Evolutionary conservation across 2,329 filamentous ascomycete genomes (phyloP).

Genomic region (Pseudogymnoascus sp.): DNA sequence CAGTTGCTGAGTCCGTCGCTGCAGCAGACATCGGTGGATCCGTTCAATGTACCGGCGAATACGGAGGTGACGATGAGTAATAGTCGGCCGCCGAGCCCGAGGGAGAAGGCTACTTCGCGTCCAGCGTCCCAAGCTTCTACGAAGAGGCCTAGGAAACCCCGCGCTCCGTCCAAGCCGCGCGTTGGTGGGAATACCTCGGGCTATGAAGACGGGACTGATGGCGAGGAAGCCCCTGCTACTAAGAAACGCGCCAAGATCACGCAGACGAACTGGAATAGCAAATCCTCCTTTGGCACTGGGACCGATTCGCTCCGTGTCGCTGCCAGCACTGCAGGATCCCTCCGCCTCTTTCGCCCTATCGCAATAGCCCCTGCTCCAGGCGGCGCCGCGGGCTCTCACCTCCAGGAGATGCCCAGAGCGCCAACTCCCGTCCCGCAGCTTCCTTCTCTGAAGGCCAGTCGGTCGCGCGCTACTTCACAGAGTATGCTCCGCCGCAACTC

Average conservation of each 20-base stretch:
- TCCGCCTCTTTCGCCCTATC: conserved; percentile 75
- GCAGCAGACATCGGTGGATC: conserved; percentile 16
- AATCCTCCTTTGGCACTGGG: conserved; percentile 61
- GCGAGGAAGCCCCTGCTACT: conserved; percentile 39
- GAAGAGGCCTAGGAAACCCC: conserved; percentile 18
- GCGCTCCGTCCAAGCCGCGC: conserved; percentile 14
- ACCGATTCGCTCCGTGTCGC: conserved; percentile 80
- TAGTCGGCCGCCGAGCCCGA: conserved; percentile 12
- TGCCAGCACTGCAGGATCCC: conserved; percentile 80
- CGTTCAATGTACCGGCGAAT: conserved; percentile 15
- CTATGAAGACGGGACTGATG: conserved; percentile 50
- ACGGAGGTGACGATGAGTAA: conserved; percentile 14
- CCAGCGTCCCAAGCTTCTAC: conserved; percentile 24
- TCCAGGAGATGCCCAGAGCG: conserved; percentile 66
- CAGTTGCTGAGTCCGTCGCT: conserved; percentile 25
- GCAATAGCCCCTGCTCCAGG: conserved; percentile 41
- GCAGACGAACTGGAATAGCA: conserved; percentile 63
- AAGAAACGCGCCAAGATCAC: conserved; percentile 77
- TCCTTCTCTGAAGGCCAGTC: conserved; percentile 29
- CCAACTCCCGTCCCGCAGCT: conserved; percentile 62
- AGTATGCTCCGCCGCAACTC: conserved; percentile 56
- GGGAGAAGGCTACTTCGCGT: conserved; percentile 18
- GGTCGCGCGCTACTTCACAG: conserved; percentile 25
- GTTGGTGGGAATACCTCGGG: conserved; percentile 59
- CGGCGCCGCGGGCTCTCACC: conserved; percentile 39